Evolutionary conservation across 2,329 filamentous ascomycete genomes (phyloP), one percentile per base, ranked within the genome.

Genomic region (Phaeosphaeriaceae sp.): DNA sequence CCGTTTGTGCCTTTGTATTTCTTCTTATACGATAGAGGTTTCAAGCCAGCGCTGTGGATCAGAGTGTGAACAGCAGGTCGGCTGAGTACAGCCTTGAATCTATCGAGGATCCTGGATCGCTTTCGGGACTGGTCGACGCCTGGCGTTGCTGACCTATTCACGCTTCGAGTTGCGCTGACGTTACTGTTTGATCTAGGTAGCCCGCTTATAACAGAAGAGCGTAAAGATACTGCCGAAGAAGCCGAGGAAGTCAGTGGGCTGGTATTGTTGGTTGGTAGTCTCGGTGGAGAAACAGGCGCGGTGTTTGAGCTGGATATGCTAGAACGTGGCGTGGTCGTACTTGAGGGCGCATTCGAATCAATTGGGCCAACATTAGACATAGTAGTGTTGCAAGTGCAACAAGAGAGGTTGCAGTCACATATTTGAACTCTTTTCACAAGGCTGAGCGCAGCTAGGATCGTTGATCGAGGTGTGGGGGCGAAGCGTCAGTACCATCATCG

Each of bases 1-100:
- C 41, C 51, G 13, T 53, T 46, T 9, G 51, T 13, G 3, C 51
- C 51, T n/a, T 53, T 53, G n/a, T 45, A 45, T 21, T 19, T 27
- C 5, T 31, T 31, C 41, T 45, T 45, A 7, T 40, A 53, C 3
- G 51, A 36, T 2, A 53, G 41, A 7, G 27, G 42, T 21, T 53
- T 53, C 42, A 53, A 25, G 13, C 51, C 51, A 27, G 40, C n/a
- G 9, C 25, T 15, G 24, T 53, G 51, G n/a, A 53, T 22, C 3
- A 53, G 40, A 13, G 51, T 33, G 13, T 53, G 51, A 33, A 41
- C 41, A 41, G 21, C 22, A 33, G 48, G 48, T 15, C 19, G 31
- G 36, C 36, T 40, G 13, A 40, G 36, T 6, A 15, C 36, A n/a
- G 2, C 6, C 13, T 40, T 40, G 2, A 40, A n/a, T n/a, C 17